Base-by-base conservation (phyloP, 768 basidiomycete genomes). In the Lentinus brumalis region DNA sequence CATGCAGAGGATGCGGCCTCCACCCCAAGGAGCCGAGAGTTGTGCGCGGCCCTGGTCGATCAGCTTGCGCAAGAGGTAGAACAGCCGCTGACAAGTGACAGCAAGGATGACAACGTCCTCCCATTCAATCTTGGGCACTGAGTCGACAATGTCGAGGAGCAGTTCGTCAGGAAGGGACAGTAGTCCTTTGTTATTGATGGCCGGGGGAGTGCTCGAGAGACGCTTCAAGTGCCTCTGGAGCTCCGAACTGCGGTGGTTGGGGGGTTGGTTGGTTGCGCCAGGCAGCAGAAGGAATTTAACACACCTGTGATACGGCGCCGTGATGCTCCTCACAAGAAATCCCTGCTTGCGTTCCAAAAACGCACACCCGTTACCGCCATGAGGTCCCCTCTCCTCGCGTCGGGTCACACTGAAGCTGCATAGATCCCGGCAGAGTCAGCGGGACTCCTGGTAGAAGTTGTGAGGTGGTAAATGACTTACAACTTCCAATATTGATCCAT, bases 51-150 rank as follows among this genome's bases (percentile, higher is more conserved):
- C 2, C 9, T 3, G 14, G 11, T 18, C 35, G 42, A 52, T 15
- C 12, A 30, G 8, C 2, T 15, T 4, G 4, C 16, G 5, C 3
- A 30, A 32, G 1, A 59, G 40, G 59, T 31, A 57, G 55, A 46
- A 50, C 14, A 53, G n/a, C 31, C 32, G 59, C n/a, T 63, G 59
- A 56, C 77, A 74, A 52, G 76, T 73, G 56, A 75, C 45, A 75
- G 72, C 26, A 74, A 72, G 57, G 81, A 83, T 46, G 85, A 87
- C 38, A 86, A 85, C 59, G 70, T 91, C 60, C 89, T 91, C 59
- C 82, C 67, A 75, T 90, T 67, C 89, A 91, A 35, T 84, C 84
- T 12, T 81, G 63, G 64, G 29, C 21, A 10, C 21, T 26, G 21
- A 7, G 7, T 31, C 32, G 67, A 73, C 44, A 75, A 76, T 29